Evolutionary conservation across 345 rosid genomes (phyloP).

Genomic region (Aquilaria yunnanensis): DNA sequence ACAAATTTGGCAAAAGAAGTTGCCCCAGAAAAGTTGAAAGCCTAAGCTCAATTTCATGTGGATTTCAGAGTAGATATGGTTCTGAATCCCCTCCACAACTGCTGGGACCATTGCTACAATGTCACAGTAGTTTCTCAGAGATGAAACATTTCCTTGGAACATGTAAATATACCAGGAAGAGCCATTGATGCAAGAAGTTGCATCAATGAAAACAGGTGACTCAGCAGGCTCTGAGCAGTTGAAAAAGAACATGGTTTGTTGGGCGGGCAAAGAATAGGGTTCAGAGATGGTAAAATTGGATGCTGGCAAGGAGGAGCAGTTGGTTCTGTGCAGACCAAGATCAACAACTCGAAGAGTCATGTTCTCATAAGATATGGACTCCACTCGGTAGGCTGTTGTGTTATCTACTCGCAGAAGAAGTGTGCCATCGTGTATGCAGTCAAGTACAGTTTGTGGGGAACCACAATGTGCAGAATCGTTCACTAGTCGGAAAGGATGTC

Average conservation of each 20-base stretch:
- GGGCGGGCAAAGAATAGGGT: not conserved
- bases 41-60: not conserved
- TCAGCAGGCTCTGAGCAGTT: not conserved
- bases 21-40: not conserved
- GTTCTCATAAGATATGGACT: not conserved
- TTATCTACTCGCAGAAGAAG: not conserved
- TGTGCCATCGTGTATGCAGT: no score
- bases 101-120: not conserved
- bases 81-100: not conserved
- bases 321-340: not conserved
- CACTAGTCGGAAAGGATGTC: no score
- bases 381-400: not conserved
- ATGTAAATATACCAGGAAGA: not conserved
- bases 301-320: conserved; percentile 3
- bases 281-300: not conserved
- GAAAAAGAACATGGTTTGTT: not conserved
- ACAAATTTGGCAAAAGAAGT: not conserved
- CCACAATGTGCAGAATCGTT: no score
- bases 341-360: not conserved
- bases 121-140: not conserved
- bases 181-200: not conserved
- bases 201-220: not conserved
- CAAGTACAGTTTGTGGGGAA: no score
- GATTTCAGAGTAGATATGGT: not conserved
- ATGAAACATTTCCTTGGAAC: not conserved